Conservation (phyloP, 352 stramenopile species). For the Elongisporangium anandrum region DNA sequence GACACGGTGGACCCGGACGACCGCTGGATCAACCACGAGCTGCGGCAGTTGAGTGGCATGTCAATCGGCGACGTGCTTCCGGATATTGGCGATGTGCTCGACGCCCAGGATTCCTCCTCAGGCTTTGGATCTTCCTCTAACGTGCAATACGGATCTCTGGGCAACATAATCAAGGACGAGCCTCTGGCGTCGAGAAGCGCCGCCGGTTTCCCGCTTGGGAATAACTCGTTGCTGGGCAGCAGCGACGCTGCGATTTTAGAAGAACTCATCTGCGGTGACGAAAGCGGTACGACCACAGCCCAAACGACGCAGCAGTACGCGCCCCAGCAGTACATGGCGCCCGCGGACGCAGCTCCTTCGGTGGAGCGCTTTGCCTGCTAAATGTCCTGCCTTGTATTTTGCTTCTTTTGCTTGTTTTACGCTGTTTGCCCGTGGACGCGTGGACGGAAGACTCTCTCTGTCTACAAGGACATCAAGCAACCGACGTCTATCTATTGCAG, state of each 20-base stretch:
- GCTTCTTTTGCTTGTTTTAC: not conserved
- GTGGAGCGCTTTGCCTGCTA: not conserved
- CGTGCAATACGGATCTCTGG: not conserved
- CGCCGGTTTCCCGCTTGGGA: not conserved
- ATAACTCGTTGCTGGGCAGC: not conserved
- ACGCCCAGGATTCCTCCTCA: conserved; percentile 1
- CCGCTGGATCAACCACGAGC: conserved; percentile 38
- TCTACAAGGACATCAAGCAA: not conserved
- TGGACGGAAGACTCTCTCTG: not conserved
- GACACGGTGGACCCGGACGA: conserved; percentile 45
- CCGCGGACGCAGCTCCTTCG: not conserved
- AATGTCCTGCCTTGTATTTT: not conserved
- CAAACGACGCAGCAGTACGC: not conserved
- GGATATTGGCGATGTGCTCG: conserved; percentile 4
- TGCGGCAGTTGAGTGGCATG: conserved; percentile 47
- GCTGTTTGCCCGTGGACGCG: not conserved
- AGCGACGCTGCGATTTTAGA: conserved; percentile 10
- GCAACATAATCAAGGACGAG: conserved; percentile 1
- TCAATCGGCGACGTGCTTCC: conserved; percentile 18
- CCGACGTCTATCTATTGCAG: not conserved
- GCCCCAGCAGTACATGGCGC: not conserved
- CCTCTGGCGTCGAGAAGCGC: not conserved
- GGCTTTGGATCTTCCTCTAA: not conserved
- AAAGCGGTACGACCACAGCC: not conserved
- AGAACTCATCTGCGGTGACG: conserved; percentile 33